These are phyloP conservation scores for Diaporthe longicolla DNA, from an alignment of 2,329 filamentous ascomycete genomes.

Conservation along the genomic window DNA sequence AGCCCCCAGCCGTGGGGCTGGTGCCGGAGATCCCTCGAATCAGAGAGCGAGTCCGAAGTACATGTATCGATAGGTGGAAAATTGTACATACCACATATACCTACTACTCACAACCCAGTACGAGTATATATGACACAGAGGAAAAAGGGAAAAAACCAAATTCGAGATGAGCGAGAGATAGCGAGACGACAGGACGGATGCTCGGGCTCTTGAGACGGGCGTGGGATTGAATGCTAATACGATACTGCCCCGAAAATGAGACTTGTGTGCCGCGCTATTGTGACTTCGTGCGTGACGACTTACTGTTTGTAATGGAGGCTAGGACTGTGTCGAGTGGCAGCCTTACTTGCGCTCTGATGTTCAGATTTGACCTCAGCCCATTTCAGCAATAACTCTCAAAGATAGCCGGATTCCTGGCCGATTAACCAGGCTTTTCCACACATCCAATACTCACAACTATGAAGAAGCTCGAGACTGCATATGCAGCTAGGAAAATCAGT, in stretches of 20 bases:
- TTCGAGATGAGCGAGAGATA: background rate
- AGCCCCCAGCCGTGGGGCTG: background rate
- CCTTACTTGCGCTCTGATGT: no score
- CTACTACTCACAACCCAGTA: background rate
- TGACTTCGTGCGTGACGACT: background rate
- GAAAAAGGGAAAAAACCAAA: background rate
- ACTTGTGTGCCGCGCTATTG: background rate
- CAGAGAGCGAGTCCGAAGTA: conserved; percentile 22
- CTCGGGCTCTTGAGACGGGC: conserved; percentile 10
- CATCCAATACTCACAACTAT: no score
- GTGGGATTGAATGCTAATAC: conserved; percentile 29
- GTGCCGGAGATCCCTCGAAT: background rate
- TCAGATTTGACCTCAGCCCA: no score
- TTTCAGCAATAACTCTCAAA: no score
- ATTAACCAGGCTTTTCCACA: background rate
- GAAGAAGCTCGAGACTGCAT: background rate
- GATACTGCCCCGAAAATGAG: background rate
- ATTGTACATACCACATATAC: conserved; percentile 5
- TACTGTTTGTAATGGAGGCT: background rate
- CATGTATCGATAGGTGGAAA: conserved; percentile 28
- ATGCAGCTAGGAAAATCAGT: background rate
- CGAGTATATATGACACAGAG: conserved; percentile 3
- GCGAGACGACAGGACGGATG: background rate
- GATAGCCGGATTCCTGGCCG: background rate
- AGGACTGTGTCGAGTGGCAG: no score